Conservation (phyloP, 257 asterid species). For the Solanum sitiens region DNA sequence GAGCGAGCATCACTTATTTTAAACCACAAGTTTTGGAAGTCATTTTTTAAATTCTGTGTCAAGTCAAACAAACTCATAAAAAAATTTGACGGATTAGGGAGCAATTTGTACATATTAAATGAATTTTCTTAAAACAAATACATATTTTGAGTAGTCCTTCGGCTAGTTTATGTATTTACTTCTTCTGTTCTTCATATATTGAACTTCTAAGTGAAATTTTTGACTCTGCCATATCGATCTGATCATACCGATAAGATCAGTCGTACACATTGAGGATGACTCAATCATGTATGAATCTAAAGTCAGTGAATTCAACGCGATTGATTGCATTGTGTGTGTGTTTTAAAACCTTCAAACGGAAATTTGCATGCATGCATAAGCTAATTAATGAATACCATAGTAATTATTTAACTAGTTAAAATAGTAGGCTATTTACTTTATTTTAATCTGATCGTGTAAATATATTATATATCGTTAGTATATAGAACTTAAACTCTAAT, state of each 20-base stretch:
- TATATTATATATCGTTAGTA: not conserved
- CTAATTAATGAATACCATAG: not conserved
- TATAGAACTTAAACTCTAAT: not conserved
- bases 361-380: slow-evolving; percentile 8
- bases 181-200: too few species aligned
- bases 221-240: not conserved
- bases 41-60: too few species aligned
- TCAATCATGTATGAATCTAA: not conserved
- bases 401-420: not conserved
- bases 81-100: too few species aligned
- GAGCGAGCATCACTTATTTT: too few species aligned
- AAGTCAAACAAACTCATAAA: too few species aligned
- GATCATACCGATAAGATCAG: not conserved
- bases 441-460: not conserved
- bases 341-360: not conserved
- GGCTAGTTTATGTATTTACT: not conserved
- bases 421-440: not conserved
- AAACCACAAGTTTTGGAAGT: too few species aligned
- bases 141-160: not conserved
- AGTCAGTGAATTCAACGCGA: not conserved
- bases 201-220: too few species aligned
- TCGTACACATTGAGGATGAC: too few species aligned
- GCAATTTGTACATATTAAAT: not conserved
- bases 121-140: not conserved
- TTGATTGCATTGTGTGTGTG: not conserved